Evolutionary conservation across 352 stramenopile genomes (phyloP).

Genomic region (Pythium aristosporum): DNA sequence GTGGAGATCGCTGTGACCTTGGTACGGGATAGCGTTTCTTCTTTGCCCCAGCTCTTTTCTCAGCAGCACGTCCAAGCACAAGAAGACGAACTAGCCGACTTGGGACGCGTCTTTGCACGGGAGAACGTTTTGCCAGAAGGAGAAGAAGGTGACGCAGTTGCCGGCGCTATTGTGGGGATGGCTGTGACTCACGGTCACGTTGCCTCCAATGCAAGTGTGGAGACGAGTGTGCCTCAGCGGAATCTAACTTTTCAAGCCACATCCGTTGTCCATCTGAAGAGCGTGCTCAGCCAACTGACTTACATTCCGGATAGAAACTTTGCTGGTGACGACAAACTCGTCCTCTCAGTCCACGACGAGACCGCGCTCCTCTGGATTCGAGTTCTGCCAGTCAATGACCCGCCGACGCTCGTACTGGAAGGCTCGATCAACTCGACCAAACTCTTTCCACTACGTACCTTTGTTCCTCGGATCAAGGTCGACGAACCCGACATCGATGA

Average conservation of each 20-base stretch:
- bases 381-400: slow-evolving; percentile 30
- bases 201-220: slow-evolving; percentile 1
- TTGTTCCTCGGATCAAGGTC: slow-evolving; percentile 36
- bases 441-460: slow-evolving; percentile 16
- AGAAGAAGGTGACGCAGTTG: not conserved
- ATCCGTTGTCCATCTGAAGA: slow-evolving; percentile 1
- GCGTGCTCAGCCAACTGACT: slow-evolving; percentile 1
- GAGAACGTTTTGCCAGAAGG: not conserved
- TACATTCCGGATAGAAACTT: slow-evolving; percentile 13
- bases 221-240: not conserved
- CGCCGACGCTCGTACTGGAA: slow-evolving; percentile 7
- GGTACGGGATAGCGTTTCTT: not conserved
- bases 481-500: slow-evolving; percentile 38
- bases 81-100: not conserved
- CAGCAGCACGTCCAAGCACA: not conserved
- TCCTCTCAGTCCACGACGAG: not conserved
- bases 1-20: not conserved
- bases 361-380: slow-evolving; percentile 7
- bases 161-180: not conserved
- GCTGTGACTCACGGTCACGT: not conserved
- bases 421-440: not conserved
- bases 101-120: not conserved
- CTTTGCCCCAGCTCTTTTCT: not conserved
- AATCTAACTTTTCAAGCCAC: not conserved
- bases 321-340: slow-evolving; percentile 1